Evolutionary conservation across 1,284 basidiomycete genomes (phyloP), one percentile per base, ranked within the genome.

Genomic region (Marasmius oreades): DNA sequence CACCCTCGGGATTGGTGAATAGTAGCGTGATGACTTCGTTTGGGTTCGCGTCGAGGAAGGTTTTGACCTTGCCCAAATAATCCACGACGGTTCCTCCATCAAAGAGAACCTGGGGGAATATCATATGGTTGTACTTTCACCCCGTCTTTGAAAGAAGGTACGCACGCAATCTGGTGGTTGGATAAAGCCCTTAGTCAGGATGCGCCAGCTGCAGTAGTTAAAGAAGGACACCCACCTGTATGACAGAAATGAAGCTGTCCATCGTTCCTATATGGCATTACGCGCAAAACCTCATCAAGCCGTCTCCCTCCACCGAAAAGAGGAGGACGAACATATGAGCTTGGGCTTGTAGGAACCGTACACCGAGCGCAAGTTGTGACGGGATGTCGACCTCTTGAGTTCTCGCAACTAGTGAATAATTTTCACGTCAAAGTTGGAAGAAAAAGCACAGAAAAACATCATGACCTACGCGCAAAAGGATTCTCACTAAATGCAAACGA

Each of bases 341-440:
- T 69, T 92, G 88, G 0, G 85, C 81, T 69, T 93, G 90, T 2
- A 93, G 74, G 55, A 90, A 74, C 11, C 91, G 76, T 31, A 89
- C 80, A 10, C 90, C 91, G 26, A 86, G 79, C 28, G 74, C 71
- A 58, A 92, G 73, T 66, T 89, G 87, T 1, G 73, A 68, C 1
- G 79, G 71, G 11, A 88, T 72, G 61, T 82, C 73, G n/a, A 85
- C 77, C 59, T 80, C 76, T 64, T 88, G 84, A 62, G 82, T 80
- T n/a, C 81, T 70, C 0, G 82, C 39, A 16, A 42, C 39, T 16
- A 18, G 7, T 2, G 16, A 42, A 42, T n/a, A 16, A 16, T 6
- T 3, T 20, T n/a, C n/a, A n/a, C n/a, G 73, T 77, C 43, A 58
- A 81, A 80, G 69, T 10, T 69, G 70, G 18, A 31, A 83, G 60